Evolutionary conservation across 202 grass and related monocot species (phyloP).

Genomic region (Zizania palustris): DNA sequence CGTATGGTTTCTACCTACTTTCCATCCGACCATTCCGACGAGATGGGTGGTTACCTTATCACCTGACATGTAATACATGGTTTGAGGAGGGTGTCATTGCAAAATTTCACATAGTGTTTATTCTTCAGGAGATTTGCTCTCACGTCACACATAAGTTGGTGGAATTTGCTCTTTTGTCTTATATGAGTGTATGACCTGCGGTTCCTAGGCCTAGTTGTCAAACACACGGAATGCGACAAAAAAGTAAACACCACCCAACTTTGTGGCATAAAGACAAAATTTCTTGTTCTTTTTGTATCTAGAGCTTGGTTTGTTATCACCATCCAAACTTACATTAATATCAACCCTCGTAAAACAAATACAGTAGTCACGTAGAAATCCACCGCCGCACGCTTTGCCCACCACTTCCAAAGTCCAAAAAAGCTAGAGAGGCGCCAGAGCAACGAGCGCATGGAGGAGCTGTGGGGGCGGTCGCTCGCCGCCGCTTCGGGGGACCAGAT

Average conservation of each 20-base stretch:
- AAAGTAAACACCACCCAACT: too few species aligned
- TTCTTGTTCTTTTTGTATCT: too few species aligned
- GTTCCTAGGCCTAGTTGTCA: too few species aligned
- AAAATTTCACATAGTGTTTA: background rate
- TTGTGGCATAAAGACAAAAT: too few species aligned
- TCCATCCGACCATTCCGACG: too few species aligned
- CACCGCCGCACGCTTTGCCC: conserved; percentile 13
- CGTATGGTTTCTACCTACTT: too few species aligned
- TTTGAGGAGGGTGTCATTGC: background rate
- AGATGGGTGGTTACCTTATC: too few species aligned
- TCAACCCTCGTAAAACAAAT: background rate
- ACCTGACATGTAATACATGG: background rate
- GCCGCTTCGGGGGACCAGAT: conserved; percentile 7
- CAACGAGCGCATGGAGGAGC: background rate
- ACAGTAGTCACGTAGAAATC: background rate
- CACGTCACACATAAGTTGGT: too few species aligned
- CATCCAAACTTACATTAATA: background rate
- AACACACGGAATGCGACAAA: too few species aligned
- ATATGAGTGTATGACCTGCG: too few species aligned
- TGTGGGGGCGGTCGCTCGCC: conserved; percentile 9
- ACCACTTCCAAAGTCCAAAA: background rate
- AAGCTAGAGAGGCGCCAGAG: background rate
- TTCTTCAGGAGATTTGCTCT: too few species aligned
- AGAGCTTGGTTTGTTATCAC: background rate
- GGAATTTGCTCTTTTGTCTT: too few species aligned